These are phyloP conservation scores for Sphagnum tenellum DNA, from an alignment of 225 moss, liverwort and hornwort species.

Conservation along the genomic window DNA sequence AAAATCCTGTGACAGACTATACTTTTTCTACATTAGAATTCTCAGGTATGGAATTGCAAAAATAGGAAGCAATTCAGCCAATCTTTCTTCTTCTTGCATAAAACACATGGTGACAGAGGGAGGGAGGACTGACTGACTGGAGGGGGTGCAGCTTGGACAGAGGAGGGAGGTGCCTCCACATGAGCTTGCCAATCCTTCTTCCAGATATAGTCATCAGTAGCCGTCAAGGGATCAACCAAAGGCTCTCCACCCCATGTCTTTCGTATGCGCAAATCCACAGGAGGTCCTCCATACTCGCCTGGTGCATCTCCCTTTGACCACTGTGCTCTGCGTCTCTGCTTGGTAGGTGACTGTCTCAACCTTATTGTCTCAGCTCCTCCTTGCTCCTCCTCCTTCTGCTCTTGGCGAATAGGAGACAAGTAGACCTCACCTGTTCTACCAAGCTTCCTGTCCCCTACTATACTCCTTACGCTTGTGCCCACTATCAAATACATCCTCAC, in stretches of 20 bases:
- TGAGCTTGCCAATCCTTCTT: constrained; percentile 86
- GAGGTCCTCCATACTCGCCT: constrained; percentile 91
- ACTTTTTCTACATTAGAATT: too few species aligned
- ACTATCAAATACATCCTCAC: too few species aligned
- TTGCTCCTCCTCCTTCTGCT: too few species aligned
- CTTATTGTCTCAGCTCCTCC: constrained; percentile 5
- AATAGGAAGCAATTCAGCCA: too few species aligned
- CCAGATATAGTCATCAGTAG: constrained; percentile 76
- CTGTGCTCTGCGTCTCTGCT: constrained; percentile 48
- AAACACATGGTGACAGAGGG: neutral
- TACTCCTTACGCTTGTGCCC: too few species aligned
- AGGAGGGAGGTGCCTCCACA: constrained; percentile 52
- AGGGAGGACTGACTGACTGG: constrained; percentile 8
- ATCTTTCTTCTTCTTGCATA: neutral
- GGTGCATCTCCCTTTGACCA: constrained; percentile 76
- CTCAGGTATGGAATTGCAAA: too few species aligned
- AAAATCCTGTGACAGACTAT: too few species aligned
- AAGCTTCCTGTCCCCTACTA: too few species aligned
- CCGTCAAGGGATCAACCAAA: constrained; percentile 53
- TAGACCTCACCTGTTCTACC: too few species aligned
- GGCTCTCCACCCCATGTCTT: constrained; percentile 58
- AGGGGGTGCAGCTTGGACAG: constrained; percentile 23
- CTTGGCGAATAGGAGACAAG: too few species aligned
- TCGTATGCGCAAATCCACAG: constrained; percentile 43
- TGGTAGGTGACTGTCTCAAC: constrained; percentile 25